Evolutionary conservation across 78 protist species (phyloP).

Genomic region (slime mould (Dictyostelium discoideum)): DNA sequence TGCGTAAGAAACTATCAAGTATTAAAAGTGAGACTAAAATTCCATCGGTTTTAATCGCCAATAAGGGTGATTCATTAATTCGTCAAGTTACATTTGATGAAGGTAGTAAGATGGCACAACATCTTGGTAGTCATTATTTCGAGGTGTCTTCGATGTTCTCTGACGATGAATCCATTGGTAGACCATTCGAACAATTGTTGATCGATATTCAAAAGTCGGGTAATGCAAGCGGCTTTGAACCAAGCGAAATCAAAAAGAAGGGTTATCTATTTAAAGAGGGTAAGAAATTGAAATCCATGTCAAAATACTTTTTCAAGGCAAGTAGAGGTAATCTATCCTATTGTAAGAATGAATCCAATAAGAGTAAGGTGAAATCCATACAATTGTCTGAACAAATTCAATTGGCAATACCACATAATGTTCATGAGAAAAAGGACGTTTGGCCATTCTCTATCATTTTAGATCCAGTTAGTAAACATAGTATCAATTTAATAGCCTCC

Average conservation of each 20-base stretch:
- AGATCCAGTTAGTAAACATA: neutral
- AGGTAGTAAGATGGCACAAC: slow-evolving; percentile 56
- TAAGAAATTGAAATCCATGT: slow-evolving; percentile 55
- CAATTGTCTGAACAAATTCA: slow-evolving; percentile 56
- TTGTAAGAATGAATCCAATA: slow-evolving; percentile 43
- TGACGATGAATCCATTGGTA: slow-evolving; percentile 28
- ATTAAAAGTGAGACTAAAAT: slow-evolving; percentile 11
- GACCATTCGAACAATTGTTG: slow-evolving; percentile 25
- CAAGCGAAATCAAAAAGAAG: slow-evolving; percentile 62
- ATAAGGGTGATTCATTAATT: slow-evolving; percentile 35
- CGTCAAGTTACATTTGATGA: slow-evolving; percentile 61
- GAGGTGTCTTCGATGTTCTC: slow-evolving; percentile 12
- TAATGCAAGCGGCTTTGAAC: neutral
- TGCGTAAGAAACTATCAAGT: neutral
- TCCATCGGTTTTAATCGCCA: slow-evolving; percentile 42
- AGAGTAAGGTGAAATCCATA: slow-evolving; percentile 12
- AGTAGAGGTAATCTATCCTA: slow-evolving; percentile 14
- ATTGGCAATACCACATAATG: slow-evolving; percentile 4
- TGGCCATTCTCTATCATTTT: slow-evolving; percentile 49
- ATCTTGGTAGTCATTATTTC: slow-evolving; percentile 47
- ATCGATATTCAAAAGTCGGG: neutral
- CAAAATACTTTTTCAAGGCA: slow-evolving; percentile 36
- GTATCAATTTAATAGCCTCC: slow-evolving; percentile 15
- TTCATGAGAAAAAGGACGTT: slow-evolving; percentile 43
- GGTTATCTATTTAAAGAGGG: slow-evolving; percentile 74